A percentile compares a stretch with the other conserved stretches of the same genome.
These are phyloP conservation scores for Chaetomium tenue DNA, from an alignment of 495 filamentous ascomycete genomes.

Conservation along the genomic window DNA sequence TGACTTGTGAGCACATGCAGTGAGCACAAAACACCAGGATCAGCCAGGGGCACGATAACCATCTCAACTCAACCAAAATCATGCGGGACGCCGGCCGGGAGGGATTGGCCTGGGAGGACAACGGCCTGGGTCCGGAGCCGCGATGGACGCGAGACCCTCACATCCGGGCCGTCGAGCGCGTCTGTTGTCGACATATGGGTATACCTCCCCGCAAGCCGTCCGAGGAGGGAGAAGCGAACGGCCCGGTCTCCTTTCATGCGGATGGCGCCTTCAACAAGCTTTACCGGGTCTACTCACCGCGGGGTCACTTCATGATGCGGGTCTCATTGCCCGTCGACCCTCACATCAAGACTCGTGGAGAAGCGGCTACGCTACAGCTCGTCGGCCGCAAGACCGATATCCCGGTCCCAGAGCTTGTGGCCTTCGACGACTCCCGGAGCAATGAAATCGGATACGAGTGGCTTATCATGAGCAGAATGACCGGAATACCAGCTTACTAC, in stretches of 20 bases:
- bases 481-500: conserved; percentile 43
- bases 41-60: neutral
- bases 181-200: conserved; percentile 31
- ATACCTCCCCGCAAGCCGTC: conserved; percentile 9
- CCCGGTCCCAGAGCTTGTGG: conserved; percentile 52
- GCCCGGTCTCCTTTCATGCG: conserved; percentile 24
- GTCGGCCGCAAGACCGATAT: conserved; percentile 47
- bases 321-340: conserved; percentile 56
- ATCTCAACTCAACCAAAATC: neutral
- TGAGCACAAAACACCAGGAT: no score
- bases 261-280: conserved; percentile 40
- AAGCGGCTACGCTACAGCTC: conserved; percentile 55
- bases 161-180: conserved; percentile 30
- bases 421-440: conserved; percentile 45
- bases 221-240: conserved; percentile 12
- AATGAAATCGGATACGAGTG: conserved; percentile 59
- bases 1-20: no score
- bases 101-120: conserved; percentile 33
- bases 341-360: conserved; percentile 51
- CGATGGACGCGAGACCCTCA: conserved; percentile 36
- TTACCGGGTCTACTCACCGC: conserved; percentile 35
- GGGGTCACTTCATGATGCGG: conserved; percentile 46
- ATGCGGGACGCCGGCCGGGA: conserved; percentile 31
- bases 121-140: conserved; percentile 29
- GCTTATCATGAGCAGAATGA: conserved; percentile 55